Conservation (phyloP, 2,329 filamentous ascomycete genomes). For the Byssochlamys sp. region DNA sequence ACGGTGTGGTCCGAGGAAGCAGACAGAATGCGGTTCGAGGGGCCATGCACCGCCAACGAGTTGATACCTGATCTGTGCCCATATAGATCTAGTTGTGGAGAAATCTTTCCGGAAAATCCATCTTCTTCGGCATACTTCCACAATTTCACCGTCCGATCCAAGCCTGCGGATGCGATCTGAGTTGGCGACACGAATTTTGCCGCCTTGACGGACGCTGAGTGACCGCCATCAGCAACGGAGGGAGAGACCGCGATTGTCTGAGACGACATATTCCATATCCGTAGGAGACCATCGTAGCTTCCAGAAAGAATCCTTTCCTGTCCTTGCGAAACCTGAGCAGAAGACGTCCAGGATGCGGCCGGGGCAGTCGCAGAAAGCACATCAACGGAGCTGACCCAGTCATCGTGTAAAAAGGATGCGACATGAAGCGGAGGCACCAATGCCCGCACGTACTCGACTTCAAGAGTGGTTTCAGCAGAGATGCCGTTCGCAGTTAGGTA, state of each 20-base stretch:
- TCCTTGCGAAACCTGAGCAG: conserved; percentile 40
- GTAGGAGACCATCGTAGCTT: conserved; percentile 79
- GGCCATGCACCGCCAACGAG: conserved; percentile 61
- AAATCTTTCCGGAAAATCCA: conserved; percentile 53
- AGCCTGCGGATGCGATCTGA: conserved; percentile 69
- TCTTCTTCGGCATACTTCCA: conserved; percentile 76
- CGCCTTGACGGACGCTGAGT: conserved; percentile 68
- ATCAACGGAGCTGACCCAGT: conserved; percentile 87
- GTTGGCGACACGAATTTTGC: conserved; percentile 70
- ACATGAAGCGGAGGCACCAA: conserved; percentile 81
- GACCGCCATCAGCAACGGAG: conserved; percentile 57
- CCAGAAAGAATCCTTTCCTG: conserved; percentile 76
- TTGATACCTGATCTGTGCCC: conserved; percentile 70
- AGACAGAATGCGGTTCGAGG: conserved; percentile 69
- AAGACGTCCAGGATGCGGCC: conserved; percentile 49
- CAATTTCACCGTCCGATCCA: conserved; percentile 75
- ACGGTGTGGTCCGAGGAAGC: conserved; percentile 74
- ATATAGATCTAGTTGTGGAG: conserved; percentile 69
- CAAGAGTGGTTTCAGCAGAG: conserved; percentile 76
- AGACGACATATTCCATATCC: conserved; percentile 85
- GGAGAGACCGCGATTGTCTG: conserved; percentile 69
- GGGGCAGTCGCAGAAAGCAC: conserved; percentile 60
- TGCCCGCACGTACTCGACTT: conserved; percentile 86
- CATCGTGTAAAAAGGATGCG: conserved; percentile 89
- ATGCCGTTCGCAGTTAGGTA: conserved; percentile 79